Evolutionary conservation across 257 asterid species (phyloP), one percentile per base, ranked within the genome.

Genomic region (Verbena officinalis): DNA sequence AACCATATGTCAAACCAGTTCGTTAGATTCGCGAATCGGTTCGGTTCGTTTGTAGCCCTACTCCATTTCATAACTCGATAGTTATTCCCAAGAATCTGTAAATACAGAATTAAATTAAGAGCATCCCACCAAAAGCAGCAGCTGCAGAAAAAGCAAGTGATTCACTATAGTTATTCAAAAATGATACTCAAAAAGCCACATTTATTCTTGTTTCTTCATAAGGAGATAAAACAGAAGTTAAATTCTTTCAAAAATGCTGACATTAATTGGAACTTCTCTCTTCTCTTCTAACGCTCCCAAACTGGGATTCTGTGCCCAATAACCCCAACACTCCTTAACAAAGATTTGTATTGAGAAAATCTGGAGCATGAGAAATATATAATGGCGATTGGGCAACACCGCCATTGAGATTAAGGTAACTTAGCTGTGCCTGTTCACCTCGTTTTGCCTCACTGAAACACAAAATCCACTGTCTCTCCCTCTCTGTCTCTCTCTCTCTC

Each of bases 331-430:
- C 38, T 19, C 50, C 21, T 5, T 1, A 46, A 5, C 7, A 10
- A 9, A 22, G n/a, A 4, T 51, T 8, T 13, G 15, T 14, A 7
- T 65, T 7, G 20, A 7, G 19, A 68, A 21, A 52, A 48, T 31
- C 62, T 55, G n/a, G 0, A 59, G 55, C 44, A 54, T 54, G 39
- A 48, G 48, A 40, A 49, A 40, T n/a, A n/a, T n/a, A n/a, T 21
- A 74, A 67, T 60, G 67, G 75, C 74, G 78, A 64, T 68, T 78
- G 84, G 55, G 54, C 2, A 13, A 50, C 69, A 73, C 74, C 71
- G 67, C 67, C 55, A 53, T 20, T 66, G 45, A 43, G 36, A 58
- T 62, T 40, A 65, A 65, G 55, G 73, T 39, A 45, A 39, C 50
- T 19, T 52, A 58, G 65, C 74, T 53, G 59, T 45, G 23, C 7